Conservation (phyloP, 164 flowering plant species). For the Vitis rupestris region DNA sequence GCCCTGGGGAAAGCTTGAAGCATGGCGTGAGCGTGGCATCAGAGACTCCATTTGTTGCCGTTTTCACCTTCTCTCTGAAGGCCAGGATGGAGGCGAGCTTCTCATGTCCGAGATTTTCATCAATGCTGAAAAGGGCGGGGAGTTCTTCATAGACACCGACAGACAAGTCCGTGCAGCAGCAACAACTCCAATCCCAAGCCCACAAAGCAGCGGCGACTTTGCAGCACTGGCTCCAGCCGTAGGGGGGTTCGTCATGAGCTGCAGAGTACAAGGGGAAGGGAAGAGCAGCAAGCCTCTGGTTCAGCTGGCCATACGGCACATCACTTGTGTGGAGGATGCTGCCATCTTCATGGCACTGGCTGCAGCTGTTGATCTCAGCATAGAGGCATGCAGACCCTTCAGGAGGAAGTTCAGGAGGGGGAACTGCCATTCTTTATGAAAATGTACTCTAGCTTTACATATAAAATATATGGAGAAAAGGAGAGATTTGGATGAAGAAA, state of each 20-base stretch:
- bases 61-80: constrained; percentile 66
- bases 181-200: constrained; percentile 67
- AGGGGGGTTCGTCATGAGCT: constrained; percentile 88
- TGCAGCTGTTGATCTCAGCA: constrained; percentile 89
- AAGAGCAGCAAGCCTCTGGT: constrained; percentile 81
- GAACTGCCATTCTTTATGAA: constrained; percentile 36
- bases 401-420: constrained; percentile 49
- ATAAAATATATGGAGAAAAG: too few species aligned
- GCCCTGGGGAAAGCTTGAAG: constrained; percentile 96
- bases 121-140: constrained; percentile 84
- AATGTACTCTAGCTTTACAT: background rate
- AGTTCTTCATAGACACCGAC: constrained; percentile 72
- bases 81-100: constrained; percentile 55
- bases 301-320: constrained; percentile 79
- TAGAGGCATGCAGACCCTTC: constrained; percentile 85
- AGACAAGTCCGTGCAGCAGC: constrained; percentile 44
- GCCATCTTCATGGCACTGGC: constrained; percentile 96
- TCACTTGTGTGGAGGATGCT: constrained; percentile 88
- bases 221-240: constrained; percentile 41
- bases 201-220: constrained; percentile 82
- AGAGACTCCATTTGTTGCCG: constrained; percentile 69
- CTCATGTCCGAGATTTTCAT: constrained; percentile 69
- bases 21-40: constrained; percentile 85
- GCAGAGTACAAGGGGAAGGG: constrained; percentile 77
- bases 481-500: too few species aligned